Evolutionary conservation across 2,329 filamentous ascomycete species (phyloP).

Genomic region (Pestalotiopsis sp.): DNA sequence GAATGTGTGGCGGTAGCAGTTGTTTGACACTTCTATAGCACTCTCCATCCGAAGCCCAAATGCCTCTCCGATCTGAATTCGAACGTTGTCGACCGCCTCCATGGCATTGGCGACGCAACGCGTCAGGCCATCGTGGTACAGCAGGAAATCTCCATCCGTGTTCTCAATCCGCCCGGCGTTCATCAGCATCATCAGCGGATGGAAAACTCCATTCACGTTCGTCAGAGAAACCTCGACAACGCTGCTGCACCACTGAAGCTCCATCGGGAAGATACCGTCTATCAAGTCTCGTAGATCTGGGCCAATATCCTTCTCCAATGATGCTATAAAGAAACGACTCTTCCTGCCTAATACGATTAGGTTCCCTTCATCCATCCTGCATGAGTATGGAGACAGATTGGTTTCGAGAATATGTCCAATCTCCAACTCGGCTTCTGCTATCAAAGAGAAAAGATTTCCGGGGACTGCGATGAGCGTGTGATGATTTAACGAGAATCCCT

Average conservation of each 20-base stretch:
- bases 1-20: constrained; percentile 27
- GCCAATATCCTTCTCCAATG: constrained; percentile 4
- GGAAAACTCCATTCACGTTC: constrained; percentile 30
- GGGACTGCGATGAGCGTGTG: constrained; percentile 26
- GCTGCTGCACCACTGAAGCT: constrained; percentile 27
- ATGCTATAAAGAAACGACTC: constrained; percentile 8
- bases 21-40: constrained; percentile 24
- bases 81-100: constrained; percentile 23
- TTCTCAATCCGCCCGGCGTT: constrained; percentile 30
- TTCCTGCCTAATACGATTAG: constrained; percentile 24
- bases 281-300: constrained; percentile 13
- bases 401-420: constrained; percentile 25
- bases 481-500: constrained; percentile 14
- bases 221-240: constrained; percentile 26
- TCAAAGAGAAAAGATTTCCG: constrained; percentile 26
- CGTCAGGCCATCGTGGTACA: constrained; percentile 23
- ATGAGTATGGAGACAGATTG: constrained; percentile 27
- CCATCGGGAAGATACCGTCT: constrained; percentile 22
- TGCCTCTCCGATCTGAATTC: constrained; percentile 23
- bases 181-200: constrained; percentile 29
- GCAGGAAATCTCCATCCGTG: constrained; percentile 24
- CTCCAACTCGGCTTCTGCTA: constrained; percentile 18
- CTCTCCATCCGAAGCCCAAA: constrained; percentile 24
- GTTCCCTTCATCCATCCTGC: constrained; percentile 22
- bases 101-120: constrained; percentile 23